Evolutionary conservation across 352 stramenopile species (phyloP).

Genomic region (Globisporangium irregulare): DNA sequence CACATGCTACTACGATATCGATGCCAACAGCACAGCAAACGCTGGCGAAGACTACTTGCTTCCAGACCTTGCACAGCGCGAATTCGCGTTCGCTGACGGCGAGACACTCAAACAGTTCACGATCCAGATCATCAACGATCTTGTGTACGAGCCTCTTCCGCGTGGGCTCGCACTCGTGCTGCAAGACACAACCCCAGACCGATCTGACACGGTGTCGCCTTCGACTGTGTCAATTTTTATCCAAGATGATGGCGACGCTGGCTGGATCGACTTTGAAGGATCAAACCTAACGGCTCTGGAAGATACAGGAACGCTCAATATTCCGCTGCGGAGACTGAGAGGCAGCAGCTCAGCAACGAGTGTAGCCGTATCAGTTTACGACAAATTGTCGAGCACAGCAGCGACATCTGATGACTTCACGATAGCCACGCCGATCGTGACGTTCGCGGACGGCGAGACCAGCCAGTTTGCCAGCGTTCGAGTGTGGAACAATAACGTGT

Average conservation of each 20-base stretch:
- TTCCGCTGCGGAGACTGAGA: conserved; percentile 31
- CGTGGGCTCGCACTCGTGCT: conserved; percentile 32
- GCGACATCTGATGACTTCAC: conserved; percentile 27
- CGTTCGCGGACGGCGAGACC: conserved; percentile 35
- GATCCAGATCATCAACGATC: conserved; percentile 42
- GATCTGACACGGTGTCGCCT: conserved; percentile 26
- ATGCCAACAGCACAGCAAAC: conserved; percentile 21
- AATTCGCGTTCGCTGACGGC: conserved; percentile 39
- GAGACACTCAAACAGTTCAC: conserved; percentile 32
- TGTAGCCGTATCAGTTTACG: conserved; percentile 25
- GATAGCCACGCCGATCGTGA: conserved; percentile 23
- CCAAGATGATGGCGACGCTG: conserved; percentile 53
- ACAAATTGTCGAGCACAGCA: conserved; percentile 17
- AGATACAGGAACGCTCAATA: conserved; percentile 17
- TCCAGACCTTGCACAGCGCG: conserved; percentile 7
- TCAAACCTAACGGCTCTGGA: conserved; percentile 25
- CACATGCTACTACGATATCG: conserved; percentile 31
- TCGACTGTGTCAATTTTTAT: conserved; percentile 32
- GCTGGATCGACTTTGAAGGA: conserved; percentile 39
- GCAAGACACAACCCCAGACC: conserved; percentile 31
- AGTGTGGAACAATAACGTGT: conserved; percentile 43
- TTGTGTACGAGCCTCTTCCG: conserved; percentile 26
- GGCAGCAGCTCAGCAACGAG: conserved; percentile 31
- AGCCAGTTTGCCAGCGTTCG: conserved; percentile 24
- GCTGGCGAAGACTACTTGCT: conserved; percentile 35